phyloP scores from a whole-genome alignment of 2,329 filamentous ascomycete genomes.

The Beauveria sp. region DNA sequence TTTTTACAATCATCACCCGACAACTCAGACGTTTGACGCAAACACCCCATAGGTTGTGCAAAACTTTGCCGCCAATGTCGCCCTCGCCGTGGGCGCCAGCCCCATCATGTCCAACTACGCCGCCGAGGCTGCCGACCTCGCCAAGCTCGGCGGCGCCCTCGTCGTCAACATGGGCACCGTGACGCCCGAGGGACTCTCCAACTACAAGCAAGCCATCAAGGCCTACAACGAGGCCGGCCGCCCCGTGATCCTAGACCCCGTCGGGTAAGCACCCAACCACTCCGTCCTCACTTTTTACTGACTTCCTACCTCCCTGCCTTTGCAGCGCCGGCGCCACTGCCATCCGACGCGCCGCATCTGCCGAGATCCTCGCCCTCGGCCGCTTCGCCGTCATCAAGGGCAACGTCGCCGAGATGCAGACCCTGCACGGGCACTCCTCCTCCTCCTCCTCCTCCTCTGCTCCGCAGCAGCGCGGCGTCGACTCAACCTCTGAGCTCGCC shows the following conservation, averaged over 20 bases:
- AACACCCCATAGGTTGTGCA: conserved; percentile 55
- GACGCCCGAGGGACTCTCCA: conserved; percentile 63
- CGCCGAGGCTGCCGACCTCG: conserved; percentile 74
- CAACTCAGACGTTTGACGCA: too few species aligned
- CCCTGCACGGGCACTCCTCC: conserved; percentile 35
- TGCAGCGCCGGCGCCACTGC: conserved; percentile 66
- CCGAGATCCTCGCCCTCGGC: conserved; percentile 61
- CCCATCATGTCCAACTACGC: conserved; percentile 93
- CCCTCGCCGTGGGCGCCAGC: conserved; percentile 73
- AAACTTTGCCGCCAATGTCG: conserved; percentile 89
- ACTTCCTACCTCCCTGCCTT: background rate
- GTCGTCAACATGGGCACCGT: conserved; percentile 95
- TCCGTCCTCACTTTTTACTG: background rate
- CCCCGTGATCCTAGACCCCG: conserved; percentile 80
- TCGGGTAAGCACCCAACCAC: conserved; percentile 50
- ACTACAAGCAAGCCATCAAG: conserved; percentile 64
- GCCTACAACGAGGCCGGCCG: conserved; percentile 75
- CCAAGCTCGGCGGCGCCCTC: conserved; percentile 65
- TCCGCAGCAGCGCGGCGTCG: conserved; percentile 77
- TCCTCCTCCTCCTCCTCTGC: conserved; percentile 30
- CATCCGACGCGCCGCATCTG: conserved; percentile 63
- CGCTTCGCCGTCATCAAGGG: conserved; percentile 89
- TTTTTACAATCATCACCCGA: background rate
- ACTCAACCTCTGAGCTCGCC: conserved; percentile 58
- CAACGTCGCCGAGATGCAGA: conserved; percentile 80